Base-by-base conservation (phyloP, 2,329 filamentous ascomycete genomes). In the Aspergillus sp. region DNA sequence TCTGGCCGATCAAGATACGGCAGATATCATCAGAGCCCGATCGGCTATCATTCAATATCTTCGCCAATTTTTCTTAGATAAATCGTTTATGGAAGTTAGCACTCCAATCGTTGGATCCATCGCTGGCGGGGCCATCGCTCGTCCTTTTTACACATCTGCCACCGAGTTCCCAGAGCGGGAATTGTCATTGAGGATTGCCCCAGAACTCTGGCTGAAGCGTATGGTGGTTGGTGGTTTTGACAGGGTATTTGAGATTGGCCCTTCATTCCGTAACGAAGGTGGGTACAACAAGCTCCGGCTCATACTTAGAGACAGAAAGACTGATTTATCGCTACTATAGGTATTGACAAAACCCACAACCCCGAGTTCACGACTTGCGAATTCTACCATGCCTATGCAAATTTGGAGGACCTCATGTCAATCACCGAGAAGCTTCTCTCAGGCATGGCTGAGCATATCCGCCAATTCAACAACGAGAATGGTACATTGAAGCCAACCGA, bases 341-440 rank as follows among this genome's bases (percentile, higher is more conserved):
- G 78, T 1, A 67, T 95, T 31, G 90, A 96, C 64, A 79, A 79
- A 28, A 95, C 89, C 0, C 93, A 98, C 64, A 98, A 98, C 61
- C 91, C 93, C 0, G 93, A 98, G 62, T 98, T 97, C 69, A 93
- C 88, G 36, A 97, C 88, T 47, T 97, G 91, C 73, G 93, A 98
- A 69, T 97, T 95, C 69, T 98, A 98, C 68, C 84, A 86, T 48
- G 85, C 90, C 3, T 94, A 90, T 58, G 82, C 85, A 47, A 86
- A 85, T 51, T 76, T 96, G 0, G 72, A 82, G 31, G 80, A 87
- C 34, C 72, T 97, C 40, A 90, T 95, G 59, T 62, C 67, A 13
- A 80, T 83, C 61, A 97, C 91, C 1, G 86, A 93, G 63, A 71
- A 76, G 10, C 68, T 97, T 38, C 67, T 96, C 29, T 71, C 63